Evolutionary conservation across 805 yeast species (phyloP).

Genomic region (Suhomyces faveliae): DNA sequence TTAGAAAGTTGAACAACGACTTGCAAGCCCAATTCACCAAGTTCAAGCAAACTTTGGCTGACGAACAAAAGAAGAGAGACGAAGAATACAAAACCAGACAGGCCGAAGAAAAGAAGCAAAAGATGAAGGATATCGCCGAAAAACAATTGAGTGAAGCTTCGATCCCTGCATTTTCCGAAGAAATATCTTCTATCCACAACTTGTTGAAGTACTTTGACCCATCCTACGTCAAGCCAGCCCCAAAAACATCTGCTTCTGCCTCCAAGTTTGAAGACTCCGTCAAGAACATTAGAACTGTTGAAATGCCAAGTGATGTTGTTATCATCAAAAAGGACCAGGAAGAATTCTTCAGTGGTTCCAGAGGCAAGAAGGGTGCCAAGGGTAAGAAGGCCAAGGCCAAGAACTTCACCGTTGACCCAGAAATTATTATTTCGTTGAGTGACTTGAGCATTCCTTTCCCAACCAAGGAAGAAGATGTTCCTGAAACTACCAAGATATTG

Average conservation of each 20-base stretch:
- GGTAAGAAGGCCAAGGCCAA: slow-evolving; percentile 54
- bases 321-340: slow-evolving; percentile 63
- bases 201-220: slow-evolving; percentile 78
- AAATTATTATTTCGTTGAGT: slow-evolving; percentile 70
- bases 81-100: slow-evolving; percentile 61
- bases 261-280: slow-evolving; percentile 21
- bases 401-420: slow-evolving; percentile 74
- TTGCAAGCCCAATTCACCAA: slow-evolving; percentile 73
- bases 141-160: slow-evolving; percentile 70
- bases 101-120: slow-evolving; percentile 51
- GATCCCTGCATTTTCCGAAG: slow-evolving; percentile 78
- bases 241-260: slow-evolving; percentile 19
- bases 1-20: slow-evolving; percentile 68
- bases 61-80: slow-evolving; percentile 65
- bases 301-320: slow-evolving; percentile 62
- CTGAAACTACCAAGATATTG: slow-evolving; percentile 62
- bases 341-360: slow-evolving; percentile 52
- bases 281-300: slow-evolving; percentile 47
- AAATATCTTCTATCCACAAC: slow-evolving; percentile 72
- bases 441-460: slow-evolving; percentile 80
- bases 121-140: slow-evolving; percentile 58
- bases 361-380: slow-evolving; percentile 40
- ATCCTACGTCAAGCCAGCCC: slow-evolving; percentile 59
- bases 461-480: slow-evolving; percentile 66
- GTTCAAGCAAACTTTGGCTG: slow-evolving; percentile 65